Base-by-base conservation (phyloP, 2,329 filamentous ascomycete species). In the Verticillium dahliae region DNA sequence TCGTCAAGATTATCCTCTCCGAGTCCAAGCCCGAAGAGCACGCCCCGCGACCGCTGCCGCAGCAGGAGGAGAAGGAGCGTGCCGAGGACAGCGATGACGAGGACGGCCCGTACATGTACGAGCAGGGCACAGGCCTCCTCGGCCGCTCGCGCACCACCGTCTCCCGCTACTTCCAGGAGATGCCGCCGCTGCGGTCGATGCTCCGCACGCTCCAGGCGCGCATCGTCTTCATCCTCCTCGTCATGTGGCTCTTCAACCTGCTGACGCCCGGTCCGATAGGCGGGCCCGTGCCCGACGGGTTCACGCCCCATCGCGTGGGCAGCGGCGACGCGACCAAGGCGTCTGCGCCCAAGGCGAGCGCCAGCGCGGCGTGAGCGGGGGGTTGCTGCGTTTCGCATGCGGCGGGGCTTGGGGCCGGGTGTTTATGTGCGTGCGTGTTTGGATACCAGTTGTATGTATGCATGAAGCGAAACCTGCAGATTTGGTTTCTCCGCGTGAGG, bases 1-100 rank as follows among this genome's bases (percentile, higher is more conserved):
- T 72, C 4, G 70, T 71, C 35, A 69, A 69, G 54, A 15, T 71
- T 4, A 45, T 70, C n/a, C 63, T 65, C 11, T 50, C 39, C 14
- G 33, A 39, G 13, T n/a, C 56, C 56, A 38, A 18, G 18, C 6
- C 35, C 15, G 34, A n/a, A 15, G 56, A 45, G 37, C 35, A n/a
- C 27, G 54, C 27, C 11, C 13, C 14, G 7, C n/a, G 41, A 5
- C 18, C 6, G 2, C 18, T 38, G 3, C 41, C 57, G 5, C 22
- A 11, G 22, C 27, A 59, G 9, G 9, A 15, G 13, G 38, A n/a
- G 35, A 39, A 27, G 22, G 54, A 56, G 27, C 54, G 27, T 5
- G 39, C 45, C 6, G n/a, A 50, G 11, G 31, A 59, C 22, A 27
- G 27, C 18, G 38, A 52, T 14, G 14, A 34, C n/a, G 57, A 58